Conservation (phyloP, 1,284 basidiomycete species). For the Phlebopus sp. region DNA sequence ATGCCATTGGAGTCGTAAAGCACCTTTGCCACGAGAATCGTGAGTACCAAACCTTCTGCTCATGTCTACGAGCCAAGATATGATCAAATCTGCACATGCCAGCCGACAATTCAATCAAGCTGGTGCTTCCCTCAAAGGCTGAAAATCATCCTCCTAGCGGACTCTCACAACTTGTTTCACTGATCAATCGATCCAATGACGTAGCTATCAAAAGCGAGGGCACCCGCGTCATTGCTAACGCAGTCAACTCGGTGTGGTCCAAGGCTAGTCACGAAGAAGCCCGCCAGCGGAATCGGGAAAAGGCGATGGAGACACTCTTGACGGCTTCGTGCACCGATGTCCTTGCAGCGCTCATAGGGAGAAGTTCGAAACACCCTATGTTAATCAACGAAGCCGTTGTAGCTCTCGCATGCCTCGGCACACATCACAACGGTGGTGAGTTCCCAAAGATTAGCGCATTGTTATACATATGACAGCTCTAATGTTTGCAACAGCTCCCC, state of each 20-base stretch:
- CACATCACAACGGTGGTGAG: slow-evolving; percentile 63
- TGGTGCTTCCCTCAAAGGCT: slow-evolving; percentile 45
- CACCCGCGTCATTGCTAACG: slow-evolving; percentile 83
- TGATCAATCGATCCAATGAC: slow-evolving; percentile 79
- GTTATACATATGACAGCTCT: slow-evolving; percentile 8
- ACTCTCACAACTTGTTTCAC: slow-evolving; percentile 67
- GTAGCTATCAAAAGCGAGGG: slow-evolving; percentile 85
- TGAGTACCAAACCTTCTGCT: slow-evolving; percentile 38
- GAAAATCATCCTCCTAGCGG: slow-evolving; percentile 40
- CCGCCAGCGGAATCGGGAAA: slow-evolving; percentile 47
- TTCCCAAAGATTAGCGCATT: slow-evolving; percentile 8
- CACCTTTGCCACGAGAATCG: slow-evolving; percentile 79
- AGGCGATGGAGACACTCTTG: slow-evolving; percentile 54
- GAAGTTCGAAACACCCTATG: slow-evolving; percentile 78
- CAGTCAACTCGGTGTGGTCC: slow-evolving; percentile 70
- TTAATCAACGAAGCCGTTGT: slow-evolving; percentile 90
- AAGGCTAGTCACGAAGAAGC: slow-evolving; percentile 34
- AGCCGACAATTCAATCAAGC: slow-evolving; percentile 66
- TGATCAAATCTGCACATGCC: slow-evolving; percentile 8
- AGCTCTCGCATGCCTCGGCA: slow-evolving; percentile 75
- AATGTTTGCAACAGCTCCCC: slow-evolving; percentile 42
- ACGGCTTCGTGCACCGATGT: slow-evolving; percentile 54
- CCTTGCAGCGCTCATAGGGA: slow-evolving; percentile 70
- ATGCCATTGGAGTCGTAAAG: slow-evolving; percentile 85
- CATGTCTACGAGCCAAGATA: slow-evolving; percentile 7